phyloP scores from a whole-genome alignment of 2,329 filamentous ascomycete species.

The Sporothrix humicola region DNA sequence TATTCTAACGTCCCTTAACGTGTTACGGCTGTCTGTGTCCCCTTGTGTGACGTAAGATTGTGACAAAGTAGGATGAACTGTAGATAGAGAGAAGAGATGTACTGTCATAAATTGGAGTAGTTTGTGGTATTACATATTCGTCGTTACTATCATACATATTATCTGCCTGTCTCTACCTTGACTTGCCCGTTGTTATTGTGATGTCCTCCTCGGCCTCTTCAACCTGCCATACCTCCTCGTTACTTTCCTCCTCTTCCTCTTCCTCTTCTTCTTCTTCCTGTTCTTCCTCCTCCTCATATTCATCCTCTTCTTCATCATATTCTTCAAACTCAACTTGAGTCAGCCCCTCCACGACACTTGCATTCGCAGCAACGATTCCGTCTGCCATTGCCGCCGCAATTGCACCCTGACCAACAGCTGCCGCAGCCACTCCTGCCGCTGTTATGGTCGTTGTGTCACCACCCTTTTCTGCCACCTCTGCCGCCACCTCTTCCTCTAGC shows the following conservation, averaged over 20 bases:
- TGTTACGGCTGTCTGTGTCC: background rate
- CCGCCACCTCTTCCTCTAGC: constrained; percentile 57
- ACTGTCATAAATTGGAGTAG: background rate
- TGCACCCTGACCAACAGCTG: background rate
- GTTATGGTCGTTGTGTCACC: constrained; percentile 24
- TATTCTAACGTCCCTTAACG: background rate
- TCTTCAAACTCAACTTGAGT: constrained; percentile 7
- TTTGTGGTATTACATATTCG: background rate
- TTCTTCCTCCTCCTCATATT: constrained; percentile 22
- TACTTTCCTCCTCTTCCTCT: background rate
- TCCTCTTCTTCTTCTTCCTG: constrained; percentile 31
- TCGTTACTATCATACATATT: background rate
- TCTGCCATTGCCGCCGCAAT: constrained; percentile 9
- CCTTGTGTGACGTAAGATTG: background rate
- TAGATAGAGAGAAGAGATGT: background rate
- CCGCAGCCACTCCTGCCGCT: background rate
- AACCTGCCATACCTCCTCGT: background rate
- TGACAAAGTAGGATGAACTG: background rate
- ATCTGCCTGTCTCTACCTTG: background rate
- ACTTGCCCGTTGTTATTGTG: background rate
- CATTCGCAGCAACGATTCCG: too few species aligned
- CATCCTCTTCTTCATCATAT: constrained; percentile 31
- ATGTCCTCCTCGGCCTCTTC: background rate
- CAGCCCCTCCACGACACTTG: background rate
- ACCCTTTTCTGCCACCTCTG: constrained; percentile 14